Evolutionary conservation across 2,329 filamentous ascomycete species (phyloP).

Genomic region (Chaetomium strumarium): DNA sequence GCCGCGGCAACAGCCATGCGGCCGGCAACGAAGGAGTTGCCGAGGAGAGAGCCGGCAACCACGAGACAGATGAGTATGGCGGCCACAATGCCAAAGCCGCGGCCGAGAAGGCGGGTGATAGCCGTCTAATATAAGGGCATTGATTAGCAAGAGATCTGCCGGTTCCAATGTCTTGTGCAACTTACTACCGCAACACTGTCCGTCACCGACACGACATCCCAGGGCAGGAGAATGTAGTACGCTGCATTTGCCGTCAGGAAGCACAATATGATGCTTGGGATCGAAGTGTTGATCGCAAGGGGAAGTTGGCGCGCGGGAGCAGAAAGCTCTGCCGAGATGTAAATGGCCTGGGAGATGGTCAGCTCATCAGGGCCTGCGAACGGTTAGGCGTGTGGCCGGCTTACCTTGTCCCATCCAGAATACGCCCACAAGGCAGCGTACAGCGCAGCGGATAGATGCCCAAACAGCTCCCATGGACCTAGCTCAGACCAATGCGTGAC

Average conservation of each 20-base stretch:
- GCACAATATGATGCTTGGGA: constrained; percentile 53
- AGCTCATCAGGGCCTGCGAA: not conserved
- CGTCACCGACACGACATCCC: constrained; percentile 51
- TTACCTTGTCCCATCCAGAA: constrained; percentile 60
- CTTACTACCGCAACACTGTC: constrained; percentile 59
- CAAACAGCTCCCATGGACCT: constrained; percentile 52
- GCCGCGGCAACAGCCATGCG: constrained; percentile 56
- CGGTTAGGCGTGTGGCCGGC: constrained; percentile 29
- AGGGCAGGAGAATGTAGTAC: constrained; percentile 58
- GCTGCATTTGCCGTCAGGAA: constrained; percentile 56
- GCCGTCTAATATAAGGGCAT: constrained; percentile 40
- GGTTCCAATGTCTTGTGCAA: constrained; percentile 17
- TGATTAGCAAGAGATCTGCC: not conserved
- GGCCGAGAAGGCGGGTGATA: constrained; percentile 49
- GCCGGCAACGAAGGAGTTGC: constrained; percentile 57
- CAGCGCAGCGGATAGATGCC: constrained; percentile 53
- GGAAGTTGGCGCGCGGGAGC: constrained; percentile 49
- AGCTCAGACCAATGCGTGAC: constrained; percentile 44
- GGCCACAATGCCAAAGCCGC: constrained; percentile 45
- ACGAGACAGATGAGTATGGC: constrained; percentile 54
- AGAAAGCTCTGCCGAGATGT: constrained; percentile 48
- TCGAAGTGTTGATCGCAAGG: constrained; percentile 54
- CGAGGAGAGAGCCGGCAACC: constrained; percentile 55
- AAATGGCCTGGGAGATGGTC: constrained; percentile 40
- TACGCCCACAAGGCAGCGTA: constrained; percentile 61